These are phyloP conservation scores for Brassica cretica DNA, from an alignment of 345 rosid genomes.

Conservation along the genomic window DNA sequence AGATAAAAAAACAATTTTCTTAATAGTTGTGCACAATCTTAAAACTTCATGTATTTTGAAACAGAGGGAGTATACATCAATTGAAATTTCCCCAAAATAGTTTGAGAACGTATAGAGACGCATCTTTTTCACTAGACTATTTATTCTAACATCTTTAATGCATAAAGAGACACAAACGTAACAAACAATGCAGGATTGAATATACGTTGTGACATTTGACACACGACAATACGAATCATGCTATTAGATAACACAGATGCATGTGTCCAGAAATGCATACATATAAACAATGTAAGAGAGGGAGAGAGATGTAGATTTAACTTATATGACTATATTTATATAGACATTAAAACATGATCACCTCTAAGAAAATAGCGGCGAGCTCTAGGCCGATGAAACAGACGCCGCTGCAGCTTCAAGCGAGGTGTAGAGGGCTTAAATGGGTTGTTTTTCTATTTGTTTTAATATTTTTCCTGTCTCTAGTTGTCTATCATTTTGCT, in stretches of 20 bases:
- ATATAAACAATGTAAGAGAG: neutral
- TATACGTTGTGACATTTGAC: neutral
- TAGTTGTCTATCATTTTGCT: neutral
- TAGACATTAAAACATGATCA: neutral
- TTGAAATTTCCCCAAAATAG: neutral
- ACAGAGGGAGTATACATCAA: no score
- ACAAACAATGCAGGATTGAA: neutral
- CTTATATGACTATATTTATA: neutral
- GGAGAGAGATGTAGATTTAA: neutral
- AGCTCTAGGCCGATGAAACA: neutral
- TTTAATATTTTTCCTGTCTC: neutral
- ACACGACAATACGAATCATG: no score
- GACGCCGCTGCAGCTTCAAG: neutral
- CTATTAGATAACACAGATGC: no score
- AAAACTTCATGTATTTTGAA: no score
- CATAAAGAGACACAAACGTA: neutral
- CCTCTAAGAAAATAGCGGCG: neutral
- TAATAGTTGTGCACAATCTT: no score
- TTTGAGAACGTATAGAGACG: neutral
- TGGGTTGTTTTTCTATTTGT: neutral
- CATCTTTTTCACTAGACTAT: neutral
- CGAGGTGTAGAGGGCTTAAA: constrained; percentile 13
- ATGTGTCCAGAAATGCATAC: neutral
- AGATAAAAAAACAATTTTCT: no score
- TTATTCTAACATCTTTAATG: neutral